Percentiles rank a stretch among this genome's conserved stretches.
These are phyloP conservation scores for Ichthyophthirius multifiliis DNA, from an alignment of 169 alveolate species.

Conservation along the genomic window DNA sequence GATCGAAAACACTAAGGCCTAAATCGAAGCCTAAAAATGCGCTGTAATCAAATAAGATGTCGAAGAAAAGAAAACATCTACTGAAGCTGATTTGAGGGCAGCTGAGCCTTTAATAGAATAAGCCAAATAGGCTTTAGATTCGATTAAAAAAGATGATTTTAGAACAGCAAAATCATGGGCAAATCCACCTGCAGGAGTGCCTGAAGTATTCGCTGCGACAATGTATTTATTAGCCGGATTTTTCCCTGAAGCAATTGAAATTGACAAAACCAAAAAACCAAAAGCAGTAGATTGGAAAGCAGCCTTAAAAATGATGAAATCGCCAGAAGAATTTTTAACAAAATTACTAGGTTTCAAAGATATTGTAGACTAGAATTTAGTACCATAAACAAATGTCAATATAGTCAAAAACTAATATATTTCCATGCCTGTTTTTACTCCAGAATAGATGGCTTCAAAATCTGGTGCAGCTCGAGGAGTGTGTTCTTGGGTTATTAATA, in stretches of 20 bases:
- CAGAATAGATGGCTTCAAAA: conserved; percentile 89
- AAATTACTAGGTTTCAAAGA: conserved; percentile 87
- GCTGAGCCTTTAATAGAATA: conserved; percentile 94
- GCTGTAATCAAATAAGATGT: conserved; percentile 89
- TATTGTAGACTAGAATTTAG: conserved; percentile 85
- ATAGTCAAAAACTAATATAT: conserved; percentile 60
- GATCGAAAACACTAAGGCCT: conserved; percentile 89
- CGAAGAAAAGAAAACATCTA: conserved; percentile 83
- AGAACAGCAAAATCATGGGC: conserved; percentile 91
- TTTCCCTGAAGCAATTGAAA: conserved; percentile 85
- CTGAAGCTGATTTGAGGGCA: conserved; percentile 88
- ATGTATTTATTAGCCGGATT: conserved; percentile 90
- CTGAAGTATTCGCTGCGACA: conserved; percentile 90
- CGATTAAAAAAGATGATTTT: conserved; percentile 92
- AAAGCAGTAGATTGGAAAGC: conserved; percentile 93
- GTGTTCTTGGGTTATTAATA: conserved; percentile 89
- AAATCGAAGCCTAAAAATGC: conserved; percentile 91
- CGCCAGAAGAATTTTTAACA: conserved; percentile 91
- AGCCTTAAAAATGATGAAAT: conserved; percentile 93
- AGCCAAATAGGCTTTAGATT: conserved; percentile 90
- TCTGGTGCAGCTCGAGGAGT: conserved; percentile 93
- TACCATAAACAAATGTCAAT: conserved; percentile 91
- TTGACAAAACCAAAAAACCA: conserved; percentile 91
- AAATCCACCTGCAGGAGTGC: conserved; percentile 96
- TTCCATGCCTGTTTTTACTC: conserved; percentile 84